Evolutionary conservation across 768 basidiomycete genomes (phyloP), one percentile per base, ranked within the genome.

Genomic region (Leccinum imitatum): DNA sequence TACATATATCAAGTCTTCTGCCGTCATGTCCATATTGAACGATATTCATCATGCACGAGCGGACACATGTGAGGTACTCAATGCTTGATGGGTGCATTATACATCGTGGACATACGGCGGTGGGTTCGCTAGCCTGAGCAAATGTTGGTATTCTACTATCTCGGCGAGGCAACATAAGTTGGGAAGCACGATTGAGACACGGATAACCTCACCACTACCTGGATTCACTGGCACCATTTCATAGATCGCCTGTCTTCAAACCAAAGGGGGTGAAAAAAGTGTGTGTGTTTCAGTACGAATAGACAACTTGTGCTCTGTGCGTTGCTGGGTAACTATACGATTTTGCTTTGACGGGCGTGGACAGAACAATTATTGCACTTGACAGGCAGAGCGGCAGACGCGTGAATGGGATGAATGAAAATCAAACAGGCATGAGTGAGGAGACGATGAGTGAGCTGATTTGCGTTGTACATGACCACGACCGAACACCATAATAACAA

Each of bases 391-490:
- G 62, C 62, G 66, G 65, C 41, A 60, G 68, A 64, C 27, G 33
- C 13, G 60, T 51, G 60, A 60, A 54, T 59, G 33, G 54, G 52
- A 65, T 63, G 60, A 56, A 58, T 62, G 66, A 55, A 59, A 65
- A 72, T 72, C 61, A 72, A 67, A 69, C 65, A 64, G 62, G 63
- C 61, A 65, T 68, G 66, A 57, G 63, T 64, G 71, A 64, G 55
- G 56, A 63, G 67, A 65, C 54, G 70, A 68, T 65, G 71, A 54
- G 56, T 64, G 69, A 63, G 65, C 59, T 65, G 69, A 57, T 70
- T 65, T 66, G 71, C 70, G 69, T 74, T 74, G 74, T 75, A 73
- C 74, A 75, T 56, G 72, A 69, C 69, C 73, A 75, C 71, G 59
- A 74, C 61, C 59, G 60, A 72, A 73, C 72, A 73, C 67, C 73